These are phyloP conservation scores for Fusarium sp. DNA, from an alignment of 2,329 filamentous ascomycete genomes.

Conservation along the genomic window DNA sequence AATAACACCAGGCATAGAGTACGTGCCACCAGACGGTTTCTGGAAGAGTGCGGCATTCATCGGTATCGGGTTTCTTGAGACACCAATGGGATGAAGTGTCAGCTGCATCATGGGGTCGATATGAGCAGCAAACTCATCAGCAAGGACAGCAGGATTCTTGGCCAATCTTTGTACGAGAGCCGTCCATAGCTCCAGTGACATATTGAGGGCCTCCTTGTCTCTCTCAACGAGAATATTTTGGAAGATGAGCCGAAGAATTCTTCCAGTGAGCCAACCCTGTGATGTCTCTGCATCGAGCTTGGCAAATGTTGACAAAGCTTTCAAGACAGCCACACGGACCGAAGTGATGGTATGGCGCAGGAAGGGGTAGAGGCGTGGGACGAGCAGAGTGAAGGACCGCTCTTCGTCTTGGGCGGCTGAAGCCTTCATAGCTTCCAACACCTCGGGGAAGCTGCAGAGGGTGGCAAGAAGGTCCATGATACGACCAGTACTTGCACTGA, in stretches of 20 bases:
- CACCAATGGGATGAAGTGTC: conserved; percentile 90
- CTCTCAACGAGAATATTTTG: conserved; percentile 96
- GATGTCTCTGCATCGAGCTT: conserved; percentile 84
- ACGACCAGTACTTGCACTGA: conserved; percentile 96
- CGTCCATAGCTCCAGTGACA: conserved; percentile 89
- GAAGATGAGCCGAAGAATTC: conserved; percentile 88
- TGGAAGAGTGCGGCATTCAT: conserved; percentile 93
- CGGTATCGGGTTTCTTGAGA: conserved; percentile 88
- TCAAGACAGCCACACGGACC: conserved; percentile 91
- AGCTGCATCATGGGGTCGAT: conserved; percentile 86
- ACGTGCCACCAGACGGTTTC: conserved; percentile 90
- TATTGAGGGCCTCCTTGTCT: conserved; percentile 82
- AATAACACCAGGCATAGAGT: conserved; percentile 65
- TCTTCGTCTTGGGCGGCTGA: conserved; percentile 87
- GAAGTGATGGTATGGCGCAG: conserved; percentile 96
- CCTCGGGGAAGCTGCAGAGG: conserved; percentile 92
- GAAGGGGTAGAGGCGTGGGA: conserved; percentile 95
- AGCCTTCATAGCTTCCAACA: conserved; percentile 91
- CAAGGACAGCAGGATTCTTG: conserved; percentile 72
- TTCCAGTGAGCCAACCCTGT: conserved; percentile 92
- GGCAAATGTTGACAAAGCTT: conserved; percentile 92
- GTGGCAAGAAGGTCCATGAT: conserved; percentile 99
- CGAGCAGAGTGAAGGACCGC: conserved; percentile 90
- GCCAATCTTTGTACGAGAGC: conserved; percentile 79
- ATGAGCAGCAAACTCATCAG: conserved; percentile 79